Evolutionary conservation across 2,329 filamentous ascomycete species (phyloP).

Genomic region (Scedosporium minutisporum): DNA sequence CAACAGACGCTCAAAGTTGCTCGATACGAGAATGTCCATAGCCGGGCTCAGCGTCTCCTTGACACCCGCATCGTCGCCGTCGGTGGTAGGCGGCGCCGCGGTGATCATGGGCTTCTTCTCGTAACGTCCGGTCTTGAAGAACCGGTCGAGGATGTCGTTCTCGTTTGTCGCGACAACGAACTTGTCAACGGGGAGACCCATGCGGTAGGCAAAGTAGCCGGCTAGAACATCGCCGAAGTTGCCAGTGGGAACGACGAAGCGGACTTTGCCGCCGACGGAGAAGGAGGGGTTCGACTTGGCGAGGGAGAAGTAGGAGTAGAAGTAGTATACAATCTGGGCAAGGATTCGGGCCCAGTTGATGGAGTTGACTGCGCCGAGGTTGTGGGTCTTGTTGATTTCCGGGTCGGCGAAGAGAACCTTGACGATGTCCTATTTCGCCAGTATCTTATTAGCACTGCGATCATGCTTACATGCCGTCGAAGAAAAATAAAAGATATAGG

Average conservation of each 20-base stretch:
- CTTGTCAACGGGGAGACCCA: conserved; percentile 82
- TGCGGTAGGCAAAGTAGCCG: conserved; percentile 82
- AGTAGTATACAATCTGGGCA: conserved; percentile 96
- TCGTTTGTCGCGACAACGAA: conserved; percentile 91
- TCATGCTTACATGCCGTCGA: background rate
- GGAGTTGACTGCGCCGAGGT: conserved; percentile 87
- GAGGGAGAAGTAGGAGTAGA: conserved; percentile 85
- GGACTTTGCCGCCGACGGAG: conserved; percentile 57
- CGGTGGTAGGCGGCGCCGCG: conserved; percentile 39
- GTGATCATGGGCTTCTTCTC: conserved; percentile 58
- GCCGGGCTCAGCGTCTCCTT: conserved; percentile 89
- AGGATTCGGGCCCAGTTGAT: conserved; percentile 96
- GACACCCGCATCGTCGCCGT: conserved; percentile 62
- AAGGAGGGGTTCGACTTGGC: conserved; percentile 49
- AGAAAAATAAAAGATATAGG: background rate
- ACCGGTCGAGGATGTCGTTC: conserved; percentile 93
- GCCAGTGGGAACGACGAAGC: conserved; percentile 86
- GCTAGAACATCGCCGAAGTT: conserved; percentile 95
- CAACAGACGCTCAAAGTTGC: conserved; percentile 90
- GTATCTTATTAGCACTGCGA: background rate
- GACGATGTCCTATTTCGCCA: conserved; percentile 60
- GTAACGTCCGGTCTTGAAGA: conserved; percentile 85
- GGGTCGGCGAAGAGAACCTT: conserved; percentile 85
- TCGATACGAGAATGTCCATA: conserved; percentile 95
- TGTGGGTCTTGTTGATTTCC: conserved; percentile 70